Evolutionary conservation across 2,329 filamentous ascomycete genomes (phyloP), one percentile per base, ranked within the genome.

Genomic region (Zopfia rhizophila): DNA sequence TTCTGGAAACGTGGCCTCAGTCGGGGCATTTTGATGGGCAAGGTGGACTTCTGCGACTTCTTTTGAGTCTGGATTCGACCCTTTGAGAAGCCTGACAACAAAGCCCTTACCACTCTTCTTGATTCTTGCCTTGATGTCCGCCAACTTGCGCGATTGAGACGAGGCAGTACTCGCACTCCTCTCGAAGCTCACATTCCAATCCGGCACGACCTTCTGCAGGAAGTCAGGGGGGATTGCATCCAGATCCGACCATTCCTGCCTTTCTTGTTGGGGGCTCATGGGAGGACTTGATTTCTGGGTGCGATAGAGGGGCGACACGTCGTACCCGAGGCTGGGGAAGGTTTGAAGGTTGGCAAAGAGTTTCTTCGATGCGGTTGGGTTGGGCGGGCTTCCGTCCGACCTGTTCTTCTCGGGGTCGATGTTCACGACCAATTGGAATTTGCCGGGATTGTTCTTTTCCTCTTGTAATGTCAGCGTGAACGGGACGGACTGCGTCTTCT

Each of bases 71-170:
- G 55, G 21, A 14, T 38, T 58, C 3, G 63, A 61, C 3, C 61
- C 60, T 27, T 66, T 66, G 14, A 67, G 39, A 3, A 69, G 49
- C 13, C 65, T 45, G 12, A 69, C 59, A 4, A 69, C 61, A 29
- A 68, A 66, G 0, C 65, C 65, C 21, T 60, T 66, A n/a, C 61
- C 63, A 28, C 59, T 68, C 51, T 65, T 67, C 52, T 66, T 66
- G 25, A 69, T 65, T 3, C 56, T 53, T 2, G 65, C 65, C 25
- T 66, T 68, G 44, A 69, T 66, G 13, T 66, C 59, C 3, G 63
- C 48, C 31, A 66, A 54, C 22, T 53, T 60, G 13, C 58, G 56
- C 11, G 58, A 60, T 31, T 67, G 61, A 2, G 45, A 56, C 1
- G 61, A 62, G 2, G 58, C 48, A 13, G 60, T 61, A 2, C 63